These are phyloP conservation scores for Aspergillus niger DNA, from an alignment of 2,329 filamentous ascomycete genomes.

Conservation along the genomic window DNA sequence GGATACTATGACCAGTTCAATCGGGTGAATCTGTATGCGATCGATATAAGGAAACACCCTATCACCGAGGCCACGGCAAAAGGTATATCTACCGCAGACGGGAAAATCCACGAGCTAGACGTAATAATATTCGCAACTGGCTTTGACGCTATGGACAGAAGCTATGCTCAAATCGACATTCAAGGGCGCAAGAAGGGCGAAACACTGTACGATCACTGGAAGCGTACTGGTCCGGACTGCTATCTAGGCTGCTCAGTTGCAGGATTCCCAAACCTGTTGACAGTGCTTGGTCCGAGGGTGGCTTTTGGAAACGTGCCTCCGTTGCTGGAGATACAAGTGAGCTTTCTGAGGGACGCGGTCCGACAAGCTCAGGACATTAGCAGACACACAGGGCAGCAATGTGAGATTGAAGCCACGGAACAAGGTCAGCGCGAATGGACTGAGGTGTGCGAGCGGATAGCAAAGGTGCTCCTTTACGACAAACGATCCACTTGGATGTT, in stretches of 20 bases:
- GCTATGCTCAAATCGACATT: conserved; percentile 39
- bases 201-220: conserved; percentile 16
- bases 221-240: conserved; percentile 26
- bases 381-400: neutral
- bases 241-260: conserved; percentile 22
- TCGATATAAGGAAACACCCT: conserved; percentile 37
- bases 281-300: conserved; percentile 42
- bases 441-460: neutral
- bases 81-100: conserved; percentile 43
- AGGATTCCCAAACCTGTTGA: conserved; percentile 51
- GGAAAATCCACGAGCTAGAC: conserved; percentile 32
- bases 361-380: neutral
- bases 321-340: conserved; percentile 25
- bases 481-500: neutral
- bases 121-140: conserved; percentile 30
- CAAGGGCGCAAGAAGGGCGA: conserved; percentile 20
- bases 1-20: conserved; percentile 36
- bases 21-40: conserved; percentile 47
- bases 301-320: conserved; percentile 39
- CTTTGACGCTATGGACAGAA: conserved; percentile 42
- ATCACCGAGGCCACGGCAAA: conserved; percentile 32
- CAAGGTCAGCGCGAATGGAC: conserved; percentile 10
- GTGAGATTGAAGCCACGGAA: conserved; percentile 12
- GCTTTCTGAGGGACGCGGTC: neutral
- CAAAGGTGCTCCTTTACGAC: neutral